Evolutionary conservation across 371 early-diverging fungal genomes (phyloP).

Genomic region (Polyrhizophydium stewartii): DNA sequence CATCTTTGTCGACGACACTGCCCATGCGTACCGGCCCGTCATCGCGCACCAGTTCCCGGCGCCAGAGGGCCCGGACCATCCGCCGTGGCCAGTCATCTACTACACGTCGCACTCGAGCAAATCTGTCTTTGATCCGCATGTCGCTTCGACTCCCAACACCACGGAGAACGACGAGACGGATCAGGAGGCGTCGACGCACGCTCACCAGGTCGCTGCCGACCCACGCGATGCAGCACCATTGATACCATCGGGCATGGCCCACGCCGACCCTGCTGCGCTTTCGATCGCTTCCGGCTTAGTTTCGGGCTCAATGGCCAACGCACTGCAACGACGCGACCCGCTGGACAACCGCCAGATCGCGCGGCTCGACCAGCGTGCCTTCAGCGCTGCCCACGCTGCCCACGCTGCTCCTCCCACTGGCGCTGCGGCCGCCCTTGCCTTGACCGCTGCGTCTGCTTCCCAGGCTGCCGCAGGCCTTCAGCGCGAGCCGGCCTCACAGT

Average conservation of each 20-base stretch:
- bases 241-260: too few relatives aligned
- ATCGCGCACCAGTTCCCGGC: slow-evolving; percentile 17
- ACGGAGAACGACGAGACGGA: neutral
- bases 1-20: slow-evolving; percentile 22
- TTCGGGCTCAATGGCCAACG: neutral
- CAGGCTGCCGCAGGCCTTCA: too few relatives aligned
- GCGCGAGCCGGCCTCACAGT: too few relatives aligned
- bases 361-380: neutral
- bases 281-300: neutral
- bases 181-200: neutral
- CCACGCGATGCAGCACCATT: too few relatives aligned
- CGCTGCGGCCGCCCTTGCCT: too few relatives aligned
- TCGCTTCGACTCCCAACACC: neutral
- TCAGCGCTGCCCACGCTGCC: too few relatives aligned
- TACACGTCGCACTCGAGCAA: slow-evolving; percentile 7
- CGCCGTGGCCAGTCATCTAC: slow-evolving; percentile 23
- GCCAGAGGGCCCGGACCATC: neutral
- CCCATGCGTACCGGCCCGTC: slow-evolving; percentile 14
- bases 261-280: too few relatives aligned
- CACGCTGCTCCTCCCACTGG: too few relatives aligned
- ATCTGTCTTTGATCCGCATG: slow-evolving; percentile 13
- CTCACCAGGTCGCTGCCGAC: too few relatives aligned
- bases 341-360: too few relatives aligned
- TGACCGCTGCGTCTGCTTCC: too few relatives aligned
- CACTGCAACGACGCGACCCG: neutral